A percentile compares a stretch with the other conserved stretches of the same genome.
phyloP scores from a whole-genome alignment of 805 yeast genomes.

The Yarrowia porcina region DNA sequence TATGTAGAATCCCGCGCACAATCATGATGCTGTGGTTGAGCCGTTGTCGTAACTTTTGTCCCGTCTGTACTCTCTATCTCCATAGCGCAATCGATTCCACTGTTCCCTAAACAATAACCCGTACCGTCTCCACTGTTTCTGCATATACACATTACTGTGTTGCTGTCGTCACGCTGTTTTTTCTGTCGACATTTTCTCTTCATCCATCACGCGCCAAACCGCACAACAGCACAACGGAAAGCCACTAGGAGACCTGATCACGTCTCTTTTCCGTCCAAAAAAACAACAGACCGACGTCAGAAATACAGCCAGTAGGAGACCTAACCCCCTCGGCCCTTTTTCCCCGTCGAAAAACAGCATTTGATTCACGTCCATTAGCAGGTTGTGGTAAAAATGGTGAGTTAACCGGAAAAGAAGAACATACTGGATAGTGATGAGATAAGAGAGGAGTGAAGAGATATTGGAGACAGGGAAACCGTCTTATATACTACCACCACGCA shows the following conservation, averaged over 20 bases:
- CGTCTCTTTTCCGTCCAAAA: background rate
- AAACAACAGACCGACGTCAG: background rate
- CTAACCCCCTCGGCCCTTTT: background rate
- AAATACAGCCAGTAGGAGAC: background rate
- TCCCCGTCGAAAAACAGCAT: background rate
- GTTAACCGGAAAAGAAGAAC: background rate
- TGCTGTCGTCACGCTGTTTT: slow-evolving; percentile 22
- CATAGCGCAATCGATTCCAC: background rate
- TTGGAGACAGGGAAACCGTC: no score
- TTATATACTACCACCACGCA: no score
- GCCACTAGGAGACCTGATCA: background rate
- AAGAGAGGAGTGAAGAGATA: background rate
- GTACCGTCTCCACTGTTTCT: background rate
- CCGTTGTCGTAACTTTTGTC: background rate
- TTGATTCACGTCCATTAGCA: background rate
- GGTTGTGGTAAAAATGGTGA: slow-evolving; percentile 13
- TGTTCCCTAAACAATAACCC: background rate
- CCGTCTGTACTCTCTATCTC: background rate
- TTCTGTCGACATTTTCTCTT: slow-evolving; percentile 5
- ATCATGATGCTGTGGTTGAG: background rate
- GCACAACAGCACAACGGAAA: background rate
- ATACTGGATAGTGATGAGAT: no score
- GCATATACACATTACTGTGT: slow-evolving; percentile 8
- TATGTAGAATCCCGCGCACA: background rate
- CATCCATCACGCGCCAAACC: background rate